Conservation (phyloP, 768 basidiomycete species). For the Vararia minispora region DNA sequence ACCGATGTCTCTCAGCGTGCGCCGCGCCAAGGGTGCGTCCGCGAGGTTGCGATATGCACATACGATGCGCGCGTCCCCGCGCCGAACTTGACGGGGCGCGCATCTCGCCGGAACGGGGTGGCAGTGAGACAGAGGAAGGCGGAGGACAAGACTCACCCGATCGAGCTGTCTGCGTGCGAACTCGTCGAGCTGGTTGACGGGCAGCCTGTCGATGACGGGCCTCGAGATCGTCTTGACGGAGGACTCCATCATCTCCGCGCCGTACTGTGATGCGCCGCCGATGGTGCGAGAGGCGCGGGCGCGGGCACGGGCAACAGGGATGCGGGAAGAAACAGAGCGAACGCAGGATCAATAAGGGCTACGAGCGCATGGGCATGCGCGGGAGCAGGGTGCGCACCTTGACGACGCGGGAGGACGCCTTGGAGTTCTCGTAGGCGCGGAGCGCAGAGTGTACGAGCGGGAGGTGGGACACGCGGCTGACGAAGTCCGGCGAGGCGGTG, state of each 20-base stretch:
- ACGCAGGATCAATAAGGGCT: not conserved
- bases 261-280: too few species aligned
- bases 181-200: slow-evolving; percentile 70
- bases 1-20: too few species aligned
- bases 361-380: not conserved
- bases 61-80: slow-evolving; percentile 33
- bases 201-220: slow-evolving; percentile 71
- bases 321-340: not conserved
- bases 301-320: not conserved
- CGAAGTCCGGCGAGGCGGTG: slow-evolving; percentile 25
- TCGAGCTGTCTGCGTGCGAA: slow-evolving; percentile 86
- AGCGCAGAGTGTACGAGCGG: slow-evolving; percentile 68
- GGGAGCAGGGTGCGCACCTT: slow-evolving; percentile 40
- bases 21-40: too few species aligned
- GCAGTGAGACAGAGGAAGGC: not conserved
- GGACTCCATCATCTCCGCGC: slow-evolving; percentile 80
- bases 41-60: too few species aligned
- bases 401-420: slow-evolving; percentile 74
- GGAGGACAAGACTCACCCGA: slow-evolving; percentile 37
- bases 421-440: slow-evolving; percentile 69
- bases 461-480: slow-evolving; percentile 51
- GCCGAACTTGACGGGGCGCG: slow-evolving; percentile 16
- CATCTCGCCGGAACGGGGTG: not conserved
- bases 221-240: slow-evolving; percentile 71
- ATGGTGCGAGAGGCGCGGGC: not conserved